A percentile compares a stretch with the other conserved stretches of the same genome.
Conservation (phyloP, 1,284 basidiomycete genomes). For the Amylostereum chailletii region DNA sequence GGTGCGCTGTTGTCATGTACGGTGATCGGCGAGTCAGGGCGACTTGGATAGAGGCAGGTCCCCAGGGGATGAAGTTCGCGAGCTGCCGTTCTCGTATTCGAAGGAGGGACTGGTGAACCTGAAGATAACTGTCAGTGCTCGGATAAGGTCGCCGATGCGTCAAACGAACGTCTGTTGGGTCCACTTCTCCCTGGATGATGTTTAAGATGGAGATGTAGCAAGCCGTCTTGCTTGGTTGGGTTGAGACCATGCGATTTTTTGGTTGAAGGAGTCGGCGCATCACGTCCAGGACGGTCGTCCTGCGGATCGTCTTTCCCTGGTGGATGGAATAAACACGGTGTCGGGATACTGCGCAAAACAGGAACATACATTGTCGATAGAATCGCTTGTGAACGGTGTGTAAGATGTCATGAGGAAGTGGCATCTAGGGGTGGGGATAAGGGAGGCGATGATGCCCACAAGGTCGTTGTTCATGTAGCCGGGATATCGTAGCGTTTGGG, state of each 20-base stretch:
- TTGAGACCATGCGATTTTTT: slow-evolving; percentile 99
- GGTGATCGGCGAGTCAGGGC: slow-evolving; percentile 90
- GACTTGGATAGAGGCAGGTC: slow-evolving; percentile 96
- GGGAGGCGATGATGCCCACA: slow-evolving; percentile 92
- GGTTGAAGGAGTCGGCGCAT: slow-evolving; percentile 97
- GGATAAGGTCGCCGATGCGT: background rate
- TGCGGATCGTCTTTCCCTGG: slow-evolving; percentile 53
- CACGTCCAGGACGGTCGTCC: slow-evolving; percentile 95
- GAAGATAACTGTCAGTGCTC: slow-evolving; percentile 1
- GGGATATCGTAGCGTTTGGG: slow-evolving; percentile 94
- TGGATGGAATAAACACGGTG: too few species aligned
- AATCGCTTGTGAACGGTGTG: slow-evolving; percentile 95
- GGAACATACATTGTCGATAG: slow-evolving; percentile 76
- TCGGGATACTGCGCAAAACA: background rate
- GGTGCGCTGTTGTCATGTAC: slow-evolving; percentile 81
- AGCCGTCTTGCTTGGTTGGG: slow-evolving; percentile 80
- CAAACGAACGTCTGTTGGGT: slow-evolving; percentile 83
- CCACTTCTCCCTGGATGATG: slow-evolving; percentile 98
- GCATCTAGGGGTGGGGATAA: slow-evolving; percentile 97
- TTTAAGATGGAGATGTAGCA: slow-evolving; percentile 99
- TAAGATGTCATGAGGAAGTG: slow-evolving; percentile 99
- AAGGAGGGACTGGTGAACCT: slow-evolving; percentile 95
- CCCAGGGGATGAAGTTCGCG: slow-evolving; percentile 99
- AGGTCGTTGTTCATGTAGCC: slow-evolving; percentile 99
- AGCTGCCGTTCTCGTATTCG: slow-evolving; percentile 95